Conservation (phyloP, 1,284 basidiomycete species). For the Cutaneotrichosporon cyanovorans region DNA sequence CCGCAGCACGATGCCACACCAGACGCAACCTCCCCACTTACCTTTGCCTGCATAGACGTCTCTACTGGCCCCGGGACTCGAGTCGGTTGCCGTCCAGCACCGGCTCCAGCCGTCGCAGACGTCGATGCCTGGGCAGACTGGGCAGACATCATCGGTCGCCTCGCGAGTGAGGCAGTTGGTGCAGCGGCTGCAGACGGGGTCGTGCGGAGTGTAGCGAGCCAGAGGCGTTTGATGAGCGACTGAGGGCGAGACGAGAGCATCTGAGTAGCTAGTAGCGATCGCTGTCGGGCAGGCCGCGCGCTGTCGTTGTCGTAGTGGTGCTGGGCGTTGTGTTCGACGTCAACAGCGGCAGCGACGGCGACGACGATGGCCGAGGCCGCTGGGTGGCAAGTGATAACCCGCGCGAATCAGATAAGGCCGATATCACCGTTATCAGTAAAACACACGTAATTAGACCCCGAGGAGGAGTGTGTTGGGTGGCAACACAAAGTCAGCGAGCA, state of each 20-base stretch:
- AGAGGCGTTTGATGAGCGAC: conserved; percentile 20
- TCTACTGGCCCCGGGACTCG: conserved; percentile 43
- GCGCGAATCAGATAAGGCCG: no score
- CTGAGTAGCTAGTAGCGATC: background rate
- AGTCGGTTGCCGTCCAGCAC: conserved; percentile 13
- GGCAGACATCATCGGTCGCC: no score
- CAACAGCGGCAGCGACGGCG: no score
- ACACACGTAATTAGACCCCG: conserved; percentile 1
- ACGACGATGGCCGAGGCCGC: background rate
- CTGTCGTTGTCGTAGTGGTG: background rate
- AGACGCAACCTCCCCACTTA: conserved; percentile 11
- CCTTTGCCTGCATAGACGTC: conserved; percentile 41
- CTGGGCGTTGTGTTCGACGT: background rate
- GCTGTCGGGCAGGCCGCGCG: background rate
- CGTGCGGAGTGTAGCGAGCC: conserved; percentile 17
- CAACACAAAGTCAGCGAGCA: background rate
- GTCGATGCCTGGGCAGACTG: conserved; percentile 4
- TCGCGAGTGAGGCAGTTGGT: background rate
- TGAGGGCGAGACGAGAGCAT: conserved; percentile 20
- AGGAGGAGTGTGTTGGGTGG: conserved; percentile 1
- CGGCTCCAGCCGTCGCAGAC: conserved; percentile 2
- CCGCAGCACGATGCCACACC: background rate
- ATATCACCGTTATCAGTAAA: no score
- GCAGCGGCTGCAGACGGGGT: background rate
- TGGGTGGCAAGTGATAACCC: background rate